Evolutionary conservation across 2,329 filamentous ascomycete genomes (phyloP).

Genomic region (Raffaelea ambrosiae): DNA sequence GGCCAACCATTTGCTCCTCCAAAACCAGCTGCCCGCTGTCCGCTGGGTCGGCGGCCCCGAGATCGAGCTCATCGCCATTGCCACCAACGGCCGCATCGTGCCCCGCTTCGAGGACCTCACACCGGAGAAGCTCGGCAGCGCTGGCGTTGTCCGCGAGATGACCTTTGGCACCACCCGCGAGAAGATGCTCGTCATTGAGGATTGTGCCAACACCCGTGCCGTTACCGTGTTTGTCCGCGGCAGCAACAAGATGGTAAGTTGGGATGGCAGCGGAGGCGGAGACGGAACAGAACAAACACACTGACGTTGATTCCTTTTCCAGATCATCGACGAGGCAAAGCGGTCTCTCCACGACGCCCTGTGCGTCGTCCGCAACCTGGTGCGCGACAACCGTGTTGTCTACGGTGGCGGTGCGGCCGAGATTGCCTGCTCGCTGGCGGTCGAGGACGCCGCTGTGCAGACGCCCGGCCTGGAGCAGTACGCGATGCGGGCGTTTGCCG

Average conservation of each 20-base stretch:
- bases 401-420: conserved; percentile 96
- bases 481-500: conserved; percentile 95
- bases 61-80: conserved; percentile 97
- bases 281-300: conserved; percentile 7
- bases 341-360: conserved; percentile 94
- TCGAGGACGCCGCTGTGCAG: conserved; percentile 91
- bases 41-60: conserved; percentile 97
- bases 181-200: conserved; percentile 99
- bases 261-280: no score
- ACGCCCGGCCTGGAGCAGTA: conserved; percentile 97
- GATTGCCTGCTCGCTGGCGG: conserved; percentile 91
- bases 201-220: conserved; percentile 94
- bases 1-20: conserved; percentile 92
- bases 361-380: conserved; percentile 94
- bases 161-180: conserved; percentile 94
- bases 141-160: conserved; percentile 89
- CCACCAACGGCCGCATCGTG: conserved; percentile 95
- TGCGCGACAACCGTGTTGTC: conserved; percentile 91
- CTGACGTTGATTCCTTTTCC: conserved; percentile 3
- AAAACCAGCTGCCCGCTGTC: conserved; percentile 92
- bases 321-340: conserved; percentile 99
- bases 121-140: conserved; percentile 80
- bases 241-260: conserved; percentile 94
- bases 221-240: conserved; percentile 95
- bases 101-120: conserved; percentile 93